These are phyloP conservation scores for Silene noctiflora DNA, from an alignment of 179 eudicot genomes.

Conservation along the genomic window DNA sequence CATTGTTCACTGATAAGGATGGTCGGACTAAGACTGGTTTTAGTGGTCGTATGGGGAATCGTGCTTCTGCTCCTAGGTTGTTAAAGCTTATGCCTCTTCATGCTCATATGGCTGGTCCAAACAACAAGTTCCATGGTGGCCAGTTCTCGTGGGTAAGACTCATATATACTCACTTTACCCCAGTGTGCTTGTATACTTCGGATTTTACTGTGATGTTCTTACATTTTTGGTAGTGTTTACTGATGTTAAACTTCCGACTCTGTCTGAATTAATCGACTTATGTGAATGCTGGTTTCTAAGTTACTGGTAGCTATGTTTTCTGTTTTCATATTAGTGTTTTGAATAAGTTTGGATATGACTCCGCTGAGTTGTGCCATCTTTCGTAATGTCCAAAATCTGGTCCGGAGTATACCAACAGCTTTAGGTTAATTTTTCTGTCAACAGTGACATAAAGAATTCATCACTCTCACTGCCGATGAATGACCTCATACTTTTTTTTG, in stretches of 20 bases:
- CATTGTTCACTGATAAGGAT: slow-evolving; percentile 85
- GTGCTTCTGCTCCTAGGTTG: slow-evolving; percentile 84
- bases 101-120: slow-evolving; percentile 82
- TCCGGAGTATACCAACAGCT: too few species aligned
- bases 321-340: too few species aligned
- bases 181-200: not conserved
- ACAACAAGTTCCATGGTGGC: slow-evolving; percentile 70
- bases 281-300: too few species aligned
- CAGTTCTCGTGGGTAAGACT: slow-evolving; percentile 94
- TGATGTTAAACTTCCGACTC: not conserved
- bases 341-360: too few species aligned
- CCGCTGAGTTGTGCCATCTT: too few species aligned
- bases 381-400: too few species aligned
- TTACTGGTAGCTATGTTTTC: too few species aligned
- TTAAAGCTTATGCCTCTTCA: slow-evolving; percentile 91
- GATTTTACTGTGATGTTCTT: not conserved
- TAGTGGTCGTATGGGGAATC: slow-evolving; percentile 82
- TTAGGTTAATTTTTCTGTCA: too few species aligned
- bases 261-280: not conserved
- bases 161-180: not conserved
- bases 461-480: too few species aligned
- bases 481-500: too few species aligned
- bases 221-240: not conserved
- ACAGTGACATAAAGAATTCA: too few species aligned
- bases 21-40: slow-evolving; percentile 93